phyloP scores from a whole-genome alignment of 2,329 filamentous ascomycete species.

The Alternaria arborescens region DNA sequence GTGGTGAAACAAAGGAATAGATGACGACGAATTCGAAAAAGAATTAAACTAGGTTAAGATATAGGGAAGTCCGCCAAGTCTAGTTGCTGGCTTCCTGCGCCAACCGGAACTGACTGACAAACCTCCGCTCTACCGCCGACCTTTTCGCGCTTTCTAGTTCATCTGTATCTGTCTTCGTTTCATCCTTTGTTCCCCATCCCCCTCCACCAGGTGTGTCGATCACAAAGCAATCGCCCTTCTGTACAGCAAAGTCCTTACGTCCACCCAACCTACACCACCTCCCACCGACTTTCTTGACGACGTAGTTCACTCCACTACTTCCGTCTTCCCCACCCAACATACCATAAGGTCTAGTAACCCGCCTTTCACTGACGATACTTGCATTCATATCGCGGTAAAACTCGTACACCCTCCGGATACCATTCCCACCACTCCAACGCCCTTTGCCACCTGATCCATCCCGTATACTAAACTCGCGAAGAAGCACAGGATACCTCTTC shows the following conservation, averaged over 20 bases:
- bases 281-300: constrained; percentile 25
- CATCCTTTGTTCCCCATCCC: constrained; percentile 14
- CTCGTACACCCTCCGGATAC: constrained; percentile 43
- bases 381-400: constrained; percentile 37
- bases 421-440: constrained; percentile 41
- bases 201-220: constrained; percentile 28
- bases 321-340: constrained; percentile 42
- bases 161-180: background rate
- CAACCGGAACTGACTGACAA: constrained; percentile 27
- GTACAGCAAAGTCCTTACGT: constrained; percentile 15
- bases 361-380: constrained; percentile 43
- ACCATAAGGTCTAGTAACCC: constrained; percentile 46
- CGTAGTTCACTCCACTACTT: constrained; percentile 38
- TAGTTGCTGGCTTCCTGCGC: constrained; percentile 28
- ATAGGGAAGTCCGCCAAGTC: background rate
- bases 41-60: background rate
- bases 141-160: background rate
- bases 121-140: constrained; percentile 15
- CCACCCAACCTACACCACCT: constrained; percentile 21
- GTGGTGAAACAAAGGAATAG: constrained; percentile 17
- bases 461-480: constrained; percentile 44
- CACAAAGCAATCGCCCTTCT: constrained; percentile 24
- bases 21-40: background rate
- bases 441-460: constrained; percentile 42
- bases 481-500: constrained; percentile 46